Evolutionary conservation across 75 land plant genomes (phyloP).

Genomic region (Pinus taeda): DNA sequence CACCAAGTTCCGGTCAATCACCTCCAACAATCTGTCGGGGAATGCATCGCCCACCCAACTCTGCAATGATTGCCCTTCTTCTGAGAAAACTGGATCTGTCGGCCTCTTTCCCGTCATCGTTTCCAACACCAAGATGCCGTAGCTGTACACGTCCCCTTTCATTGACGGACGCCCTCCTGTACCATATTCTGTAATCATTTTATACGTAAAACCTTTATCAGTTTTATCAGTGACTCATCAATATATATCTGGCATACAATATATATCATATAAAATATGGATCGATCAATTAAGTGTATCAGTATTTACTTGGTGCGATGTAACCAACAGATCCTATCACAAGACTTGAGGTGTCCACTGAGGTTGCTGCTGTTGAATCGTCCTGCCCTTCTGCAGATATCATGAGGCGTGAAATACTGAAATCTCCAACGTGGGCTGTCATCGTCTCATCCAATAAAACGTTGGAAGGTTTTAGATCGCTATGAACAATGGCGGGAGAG

Average conservation of each 20-base stretch:
- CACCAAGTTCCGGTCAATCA: background rate
- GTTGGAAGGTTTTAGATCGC: background rate
- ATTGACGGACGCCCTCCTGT: background rate
- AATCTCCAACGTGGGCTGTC: background rate
- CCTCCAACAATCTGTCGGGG: background rate
- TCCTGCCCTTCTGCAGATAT: background rate
- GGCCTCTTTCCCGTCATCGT: conserved; percentile 49
- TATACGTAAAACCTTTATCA: no score
- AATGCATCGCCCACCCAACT: background rate
- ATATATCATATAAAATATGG: no score
- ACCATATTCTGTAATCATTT: no score
- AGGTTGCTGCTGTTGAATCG: background rate
- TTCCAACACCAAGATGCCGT: conserved; percentile 48
- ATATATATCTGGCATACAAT: no score
- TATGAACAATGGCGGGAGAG: background rate
- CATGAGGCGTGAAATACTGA: background rate
- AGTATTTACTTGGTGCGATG: no score
- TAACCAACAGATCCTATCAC: no score
- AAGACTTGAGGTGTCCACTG: background rate
- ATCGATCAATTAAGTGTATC: no score
- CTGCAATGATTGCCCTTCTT: background rate
- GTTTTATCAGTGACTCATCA: no score
- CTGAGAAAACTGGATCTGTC: conserved; percentile 21
- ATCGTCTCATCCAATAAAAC: background rate
- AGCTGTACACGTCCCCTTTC: conserved; percentile 65